Conservation (phyloP, 257 asterid species). For the Penstemon newberryi region DNA sequence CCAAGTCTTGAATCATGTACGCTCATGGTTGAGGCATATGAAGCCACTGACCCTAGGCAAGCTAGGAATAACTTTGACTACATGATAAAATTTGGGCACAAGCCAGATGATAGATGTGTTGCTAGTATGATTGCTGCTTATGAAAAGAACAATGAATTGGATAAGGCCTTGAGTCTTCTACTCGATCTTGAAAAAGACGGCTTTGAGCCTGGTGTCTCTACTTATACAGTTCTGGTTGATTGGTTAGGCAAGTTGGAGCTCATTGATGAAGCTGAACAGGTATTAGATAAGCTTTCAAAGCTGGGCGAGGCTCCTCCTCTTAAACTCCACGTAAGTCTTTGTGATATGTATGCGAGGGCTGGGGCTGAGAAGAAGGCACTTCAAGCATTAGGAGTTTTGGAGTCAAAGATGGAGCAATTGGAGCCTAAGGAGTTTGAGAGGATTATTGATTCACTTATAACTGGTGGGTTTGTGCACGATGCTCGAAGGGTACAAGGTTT, state of each 20-base stretch:
- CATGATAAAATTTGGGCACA: constrained; percentile 58
- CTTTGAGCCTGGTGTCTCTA: constrained; percentile 69
- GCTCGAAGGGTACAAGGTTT: constrained; percentile 50
- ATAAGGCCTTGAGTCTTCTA: constrained; percentile 61
- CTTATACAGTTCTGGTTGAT: constrained; percentile 67
- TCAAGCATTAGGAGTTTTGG: constrained; percentile 78
- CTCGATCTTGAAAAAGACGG: constrained; percentile 71
- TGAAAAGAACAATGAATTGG: constrained; percentile 53
- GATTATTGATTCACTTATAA: constrained; percentile 51
- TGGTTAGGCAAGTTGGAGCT: constrained; percentile 72
- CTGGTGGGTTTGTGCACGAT: constrained; percentile 64
- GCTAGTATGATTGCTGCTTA: constrained; percentile 68
- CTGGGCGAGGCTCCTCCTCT: constrained; percentile 78
- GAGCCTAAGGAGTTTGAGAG: constrained; percentile 55
- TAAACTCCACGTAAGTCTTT: constrained; percentile 66
- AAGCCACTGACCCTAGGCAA: constrained; percentile 33
- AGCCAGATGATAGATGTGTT: constrained; percentile 79
- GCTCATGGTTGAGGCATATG: constrained; percentile 63
- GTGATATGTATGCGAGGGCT: constrained; percentile 69
- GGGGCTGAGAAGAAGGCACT: constrained; percentile 72
- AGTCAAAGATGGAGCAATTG: constrained; percentile 66
- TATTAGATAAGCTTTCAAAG: constrained; percentile 64
- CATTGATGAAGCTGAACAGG: constrained; percentile 80
- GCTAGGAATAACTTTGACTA: constrained; percentile 54
- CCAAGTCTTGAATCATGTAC: constrained; percentile 52